A percentile compares a stretch with the other conserved stretches of the same genome.
phyloP scores from a whole-genome alignment of 2,329 filamentous ascomycete genomes.

The Acrodontium crateriforme region DNA sequence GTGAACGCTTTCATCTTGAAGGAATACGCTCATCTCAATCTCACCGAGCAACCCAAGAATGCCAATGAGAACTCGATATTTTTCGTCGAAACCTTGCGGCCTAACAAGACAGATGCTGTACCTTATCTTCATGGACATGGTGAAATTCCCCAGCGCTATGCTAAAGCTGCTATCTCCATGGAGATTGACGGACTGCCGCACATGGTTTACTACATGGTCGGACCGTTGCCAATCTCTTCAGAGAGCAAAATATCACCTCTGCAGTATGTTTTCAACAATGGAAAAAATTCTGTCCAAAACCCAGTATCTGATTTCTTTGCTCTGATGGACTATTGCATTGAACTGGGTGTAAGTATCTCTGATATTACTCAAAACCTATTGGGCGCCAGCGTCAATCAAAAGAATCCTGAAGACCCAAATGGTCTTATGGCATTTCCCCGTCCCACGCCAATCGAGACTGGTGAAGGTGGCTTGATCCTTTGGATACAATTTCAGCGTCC shows the following conservation, averaged over 20 bases:
- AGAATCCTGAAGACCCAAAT: constrained; percentile 27
- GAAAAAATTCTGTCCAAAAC: constrained; percentile 22
- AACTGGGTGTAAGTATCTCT: constrained; percentile 22
- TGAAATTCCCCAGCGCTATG: constrained; percentile 28
- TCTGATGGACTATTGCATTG: constrained; percentile 10
- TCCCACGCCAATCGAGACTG: constrained; percentile 29
- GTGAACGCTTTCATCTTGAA: constrained; percentile 28
- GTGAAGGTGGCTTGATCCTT: constrained; percentile 29
- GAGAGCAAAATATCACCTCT: constrained; percentile 26
- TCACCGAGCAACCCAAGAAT: constrained; percentile 12
- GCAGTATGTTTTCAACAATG: constrained; percentile 29
- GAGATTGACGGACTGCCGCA: constrained; percentile 26
- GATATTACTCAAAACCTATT: constrained; percentile 35
- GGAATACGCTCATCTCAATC: constrained; percentile 16
- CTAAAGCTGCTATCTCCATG: constrained; percentile 31
- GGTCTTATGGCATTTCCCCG: constrained; percentile 23
- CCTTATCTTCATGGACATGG: constrained; percentile 29
- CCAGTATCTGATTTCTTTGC: constrained; percentile 15
- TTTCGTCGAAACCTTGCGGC: constrained; percentile 27
- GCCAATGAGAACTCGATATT: constrained; percentile 16
- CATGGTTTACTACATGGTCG: constrained; percentile 34
- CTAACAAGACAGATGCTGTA: constrained; percentile 38
- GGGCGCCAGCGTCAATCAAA: constrained; percentile 25
- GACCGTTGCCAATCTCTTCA: constrained; percentile 34
- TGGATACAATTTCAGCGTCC: constrained; percentile 37